These are phyloP conservation scores for Gossypium schwendimanii DNA, from an alignment of 441 rosid genomes.

Conservation along the genomic window DNA sequence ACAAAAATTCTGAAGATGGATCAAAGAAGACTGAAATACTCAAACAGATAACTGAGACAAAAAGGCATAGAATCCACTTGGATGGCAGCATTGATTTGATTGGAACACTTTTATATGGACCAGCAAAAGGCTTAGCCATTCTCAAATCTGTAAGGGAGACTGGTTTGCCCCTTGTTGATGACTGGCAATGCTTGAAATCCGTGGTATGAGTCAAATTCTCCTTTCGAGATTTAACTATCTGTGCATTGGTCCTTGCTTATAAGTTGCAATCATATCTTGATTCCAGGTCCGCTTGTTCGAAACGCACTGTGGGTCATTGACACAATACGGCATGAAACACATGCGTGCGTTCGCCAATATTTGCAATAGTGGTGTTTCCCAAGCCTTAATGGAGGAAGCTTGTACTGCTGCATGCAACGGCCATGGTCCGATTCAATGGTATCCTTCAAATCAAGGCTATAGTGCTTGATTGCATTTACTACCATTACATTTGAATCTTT, in stretches of 20 bases:
- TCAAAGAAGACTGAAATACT: constrained; percentile 43
- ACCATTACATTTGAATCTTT: background rate
- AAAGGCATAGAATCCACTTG: constrained; percentile 48
- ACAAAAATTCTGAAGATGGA: constrained; percentile 36
- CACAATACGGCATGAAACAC: constrained; percentile 94
- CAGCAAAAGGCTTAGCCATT: constrained; percentile 21
- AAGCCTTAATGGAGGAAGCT: constrained; percentile 53
- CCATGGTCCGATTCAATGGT: constrained; percentile 27
- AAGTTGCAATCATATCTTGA: background rate
- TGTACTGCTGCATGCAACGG: constrained; percentile 43
- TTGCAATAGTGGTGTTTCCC: constrained; percentile 54
- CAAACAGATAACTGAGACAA: constrained; percentile 37
- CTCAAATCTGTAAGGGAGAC: constrained; percentile 39
- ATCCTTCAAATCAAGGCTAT: constrained; percentile 46
- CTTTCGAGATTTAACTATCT: background rate
- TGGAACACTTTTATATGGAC: constrained; percentile 53
- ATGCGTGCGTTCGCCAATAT: constrained; percentile 85
- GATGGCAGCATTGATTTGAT: constrained; percentile 62
- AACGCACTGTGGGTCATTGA: constrained; percentile 60
- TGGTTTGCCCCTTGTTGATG: constrained; percentile 60
- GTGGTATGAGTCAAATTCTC: constrained; percentile 30
- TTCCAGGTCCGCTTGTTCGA: constrained; percentile 68
- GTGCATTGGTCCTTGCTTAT: background rate
- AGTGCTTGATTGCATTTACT: constrained; percentile 43
- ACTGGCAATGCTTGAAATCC: constrained; percentile 80